Evolutionary conservation across 2,329 filamentous ascomycete genomes (phyloP).

Genomic region (Fusarium sp.): DNA sequence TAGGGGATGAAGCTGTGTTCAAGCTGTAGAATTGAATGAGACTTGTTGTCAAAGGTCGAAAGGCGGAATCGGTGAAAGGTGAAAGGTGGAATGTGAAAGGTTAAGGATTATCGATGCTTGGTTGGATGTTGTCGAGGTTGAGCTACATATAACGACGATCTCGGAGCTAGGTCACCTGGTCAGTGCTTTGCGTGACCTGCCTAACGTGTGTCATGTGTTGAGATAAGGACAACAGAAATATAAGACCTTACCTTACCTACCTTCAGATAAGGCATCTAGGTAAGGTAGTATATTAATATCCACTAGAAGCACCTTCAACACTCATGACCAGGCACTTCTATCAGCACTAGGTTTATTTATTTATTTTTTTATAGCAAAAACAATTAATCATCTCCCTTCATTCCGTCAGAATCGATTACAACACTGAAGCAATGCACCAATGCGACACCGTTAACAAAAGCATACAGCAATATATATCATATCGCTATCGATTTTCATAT

Average conservation of each 20-base stretch:
- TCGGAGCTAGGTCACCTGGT: conserved; percentile 35
- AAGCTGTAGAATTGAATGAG: conserved; percentile 5
- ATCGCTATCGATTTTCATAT: background rate
- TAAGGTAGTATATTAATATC: background rate
- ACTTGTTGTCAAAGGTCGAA: background rate
- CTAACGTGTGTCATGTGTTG: conserved; percentile 4
- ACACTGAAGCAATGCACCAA: background rate
- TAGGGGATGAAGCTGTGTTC: conserved; percentile 3
- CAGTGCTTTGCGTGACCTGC: conserved; percentile 12
- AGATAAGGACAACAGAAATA: background rate
- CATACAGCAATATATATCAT: background rate
- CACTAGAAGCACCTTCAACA: background rate
- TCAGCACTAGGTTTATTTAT: background rate
- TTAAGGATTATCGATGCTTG: conserved; percentile 1
- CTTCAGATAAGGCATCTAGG: background rate
- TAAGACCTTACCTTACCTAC: background rate
- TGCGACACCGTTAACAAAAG: background rate
- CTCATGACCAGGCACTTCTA: background rate
- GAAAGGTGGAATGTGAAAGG: background rate
- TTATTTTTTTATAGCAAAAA: background rate
- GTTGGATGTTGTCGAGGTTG: conserved; percentile 13
- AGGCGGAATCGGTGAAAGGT: background rate
- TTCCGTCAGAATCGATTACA: background rate
- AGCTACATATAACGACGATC: conserved; percentile 16
- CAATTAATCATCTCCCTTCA: background rate